Evolutionary conservation across 208 protist genomes (phyloP).

Genomic region (Kentomonas sorsogonicus): DNA sequence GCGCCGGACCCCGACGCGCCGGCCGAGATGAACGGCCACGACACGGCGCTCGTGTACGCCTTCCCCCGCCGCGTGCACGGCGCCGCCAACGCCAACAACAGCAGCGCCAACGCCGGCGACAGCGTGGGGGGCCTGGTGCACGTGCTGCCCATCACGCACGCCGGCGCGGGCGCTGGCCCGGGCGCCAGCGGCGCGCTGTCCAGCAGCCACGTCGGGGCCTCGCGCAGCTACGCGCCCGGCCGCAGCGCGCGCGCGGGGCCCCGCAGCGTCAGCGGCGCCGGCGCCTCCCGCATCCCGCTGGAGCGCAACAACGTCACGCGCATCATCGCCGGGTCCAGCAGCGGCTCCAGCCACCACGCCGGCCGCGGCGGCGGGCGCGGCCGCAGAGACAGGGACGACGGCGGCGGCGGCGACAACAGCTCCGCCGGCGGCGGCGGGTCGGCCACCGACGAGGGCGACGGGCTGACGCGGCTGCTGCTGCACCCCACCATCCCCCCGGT

Average conservation of each 20-base stretch:
- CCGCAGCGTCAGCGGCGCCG: not conserved
- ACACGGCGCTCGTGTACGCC: too few species aligned
- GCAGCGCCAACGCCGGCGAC: not conserved
- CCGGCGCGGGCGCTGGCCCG: not conserved
- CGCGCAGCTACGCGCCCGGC: not conserved
- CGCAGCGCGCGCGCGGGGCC: too few species aligned
- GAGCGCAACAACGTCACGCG: not conserved
- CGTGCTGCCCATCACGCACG: not conserved
- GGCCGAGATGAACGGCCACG: too few species aligned
- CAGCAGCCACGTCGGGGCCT: too few species aligned
- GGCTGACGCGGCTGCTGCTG: slow-evolving; percentile 21
- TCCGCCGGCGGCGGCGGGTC: too few species aligned
- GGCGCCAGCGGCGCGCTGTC: not conserved
- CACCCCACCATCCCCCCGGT: slow-evolving; percentile 21
- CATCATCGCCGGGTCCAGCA: not conserved
- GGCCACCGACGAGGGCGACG: slow-evolving; percentile 17
- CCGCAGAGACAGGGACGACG: not conserved
- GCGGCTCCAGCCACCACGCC: not conserved
- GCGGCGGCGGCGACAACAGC: too few species aligned
- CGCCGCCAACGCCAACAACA: too few species aligned
- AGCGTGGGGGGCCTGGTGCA: not conserved
- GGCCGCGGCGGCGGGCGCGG: too few species aligned
- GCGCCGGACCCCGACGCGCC: too few species aligned
- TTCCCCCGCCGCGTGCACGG: too few species aligned
- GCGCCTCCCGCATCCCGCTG: not conserved